Evolutionary conservation across 2,329 filamentous ascomycete species (phyloP).

Genomic region (Calonectria leucothoes): DNA sequence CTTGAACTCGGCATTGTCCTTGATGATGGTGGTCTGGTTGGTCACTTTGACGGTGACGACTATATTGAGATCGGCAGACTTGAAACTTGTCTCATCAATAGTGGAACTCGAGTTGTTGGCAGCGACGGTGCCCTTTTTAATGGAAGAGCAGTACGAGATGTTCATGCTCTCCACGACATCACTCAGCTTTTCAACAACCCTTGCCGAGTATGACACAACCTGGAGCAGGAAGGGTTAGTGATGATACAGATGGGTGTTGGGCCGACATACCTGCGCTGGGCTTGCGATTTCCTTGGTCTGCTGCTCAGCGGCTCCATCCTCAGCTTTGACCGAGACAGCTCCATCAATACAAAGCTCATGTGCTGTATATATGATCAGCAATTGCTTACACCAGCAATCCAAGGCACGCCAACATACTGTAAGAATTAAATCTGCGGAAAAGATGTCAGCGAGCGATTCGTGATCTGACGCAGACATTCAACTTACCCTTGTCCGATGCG

Average conservation of each 20-base stretch:
- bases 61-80: background rate
- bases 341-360: background rate
- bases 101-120: background rate
- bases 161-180: conserved; percentile 5
- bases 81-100: conserved; percentile 1
- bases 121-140: background rate
- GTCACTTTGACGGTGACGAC: conserved; percentile 1
- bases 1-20: background rate
- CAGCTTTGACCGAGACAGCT: background rate
- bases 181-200: background rate
- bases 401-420: background rate
- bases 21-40: conserved; percentile 5
- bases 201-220: background rate
- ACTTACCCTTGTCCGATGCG: conserved; percentile 17
- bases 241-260: background rate
- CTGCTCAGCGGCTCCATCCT: background rate
- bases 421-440: background rate
- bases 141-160: background rate
- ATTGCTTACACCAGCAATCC: accelerated
- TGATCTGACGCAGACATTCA: no score
- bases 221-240: background rate
- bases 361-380: background rate
- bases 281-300: background rate
- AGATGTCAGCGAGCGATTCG: background rate
- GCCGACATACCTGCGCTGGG: background rate